Base-by-base conservation (phyloP, 371 early-diverging fungal species). In the Coemansia sp. region DNA sequence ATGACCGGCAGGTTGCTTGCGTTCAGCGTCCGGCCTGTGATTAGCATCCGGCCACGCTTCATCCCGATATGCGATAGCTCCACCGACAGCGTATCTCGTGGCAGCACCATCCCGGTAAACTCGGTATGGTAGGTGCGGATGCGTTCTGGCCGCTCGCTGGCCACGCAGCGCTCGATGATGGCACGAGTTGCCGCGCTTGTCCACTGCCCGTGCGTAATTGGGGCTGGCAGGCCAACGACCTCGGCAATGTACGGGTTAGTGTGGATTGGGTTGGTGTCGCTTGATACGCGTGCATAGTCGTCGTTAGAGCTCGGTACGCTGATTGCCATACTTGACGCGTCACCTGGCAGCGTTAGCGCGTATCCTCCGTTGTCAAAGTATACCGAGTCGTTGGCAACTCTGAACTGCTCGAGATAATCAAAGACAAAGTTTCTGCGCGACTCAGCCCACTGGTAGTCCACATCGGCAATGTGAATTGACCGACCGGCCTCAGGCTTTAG, bases 171-270 rank as follows among this genome's bases (percentile, higher is more conserved):
- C 76, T 95, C 97, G 33, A 97, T 91, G 69, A 94, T 88, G 80
- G 92, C 91, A 69, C 94, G 86, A 49, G 94, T 91, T 5, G 94
- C 88, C 14, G 97, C 94, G 55, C 87, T 85, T 42, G 95, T 95
- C 94, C 95, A 97, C 94, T 95, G 90, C 55, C 97, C 97, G 72
- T 97, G 97, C 12, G 95, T 95, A 66, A 97, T 95, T 38, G 95
- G 91, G 48, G 88, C 93, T 44, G 97, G 95, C 51, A 97, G 84
- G 33, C 83, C 84, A 52, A 91, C 94, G 32, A 92, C 72, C 60
- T 92, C 93, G 55, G 95, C 91, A 82, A 95, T 88, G 86, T 93
- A 94, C 49, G 91, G 93, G 83, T 94, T 94, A 77, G 90, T 89
- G 83, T 97, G 97, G 62, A 97, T 95, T n/a, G 95, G 94, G 79